Evolutionary conservation across 2,329 filamentous ascomycete species (phyloP).

Genomic region (Onygena corvina): DNA sequence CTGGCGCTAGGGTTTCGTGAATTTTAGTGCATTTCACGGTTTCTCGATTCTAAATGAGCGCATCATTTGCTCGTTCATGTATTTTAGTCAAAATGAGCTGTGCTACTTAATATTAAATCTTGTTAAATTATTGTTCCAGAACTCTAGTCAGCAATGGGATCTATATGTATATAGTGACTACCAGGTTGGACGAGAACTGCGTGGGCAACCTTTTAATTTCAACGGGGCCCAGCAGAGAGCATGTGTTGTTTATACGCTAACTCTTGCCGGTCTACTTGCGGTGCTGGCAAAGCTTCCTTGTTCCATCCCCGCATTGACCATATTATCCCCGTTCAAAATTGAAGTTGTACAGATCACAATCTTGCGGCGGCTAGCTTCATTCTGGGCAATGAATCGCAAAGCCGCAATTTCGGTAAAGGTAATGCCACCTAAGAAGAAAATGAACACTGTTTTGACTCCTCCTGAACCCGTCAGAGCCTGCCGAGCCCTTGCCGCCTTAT

Average conservation of each 20-base stretch:
- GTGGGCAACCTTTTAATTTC: too few species aligned
- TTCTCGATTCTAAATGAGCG: background rate
- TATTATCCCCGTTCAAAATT: slow-evolving; percentile 75
- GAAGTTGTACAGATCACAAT: slow-evolving; percentile 89
- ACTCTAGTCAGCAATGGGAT: too few species aligned
- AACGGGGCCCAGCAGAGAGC: too few species aligned
- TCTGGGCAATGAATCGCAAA: slow-evolving; percentile 73
- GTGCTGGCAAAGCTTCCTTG: slow-evolving; percentile 43
- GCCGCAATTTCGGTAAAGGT: slow-evolving; percentile 95
- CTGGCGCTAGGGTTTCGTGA: background rate
- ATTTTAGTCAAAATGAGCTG: too few species aligned
- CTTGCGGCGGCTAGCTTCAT: slow-evolving; percentile 67
- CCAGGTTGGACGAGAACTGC: too few species aligned
- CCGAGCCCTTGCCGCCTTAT: slow-evolving; percentile 79
- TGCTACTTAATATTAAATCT: too few species aligned
- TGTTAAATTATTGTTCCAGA: too few species aligned
- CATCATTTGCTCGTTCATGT: background rate
- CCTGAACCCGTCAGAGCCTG: slow-evolving; percentile 65
- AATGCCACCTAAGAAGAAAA: slow-evolving; percentile 96
- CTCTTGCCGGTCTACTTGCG: background rate
- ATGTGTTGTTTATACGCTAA: background rate
- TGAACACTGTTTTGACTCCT: slow-evolving; percentile 72
- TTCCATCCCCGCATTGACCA: slow-evolving; percentile 79
- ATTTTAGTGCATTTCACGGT: background rate
- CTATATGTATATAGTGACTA: too few species aligned